Conservation (phyloP, 495 filamentous ascomycete genomes). For the Antarctomyces pellizariae region DNA sequence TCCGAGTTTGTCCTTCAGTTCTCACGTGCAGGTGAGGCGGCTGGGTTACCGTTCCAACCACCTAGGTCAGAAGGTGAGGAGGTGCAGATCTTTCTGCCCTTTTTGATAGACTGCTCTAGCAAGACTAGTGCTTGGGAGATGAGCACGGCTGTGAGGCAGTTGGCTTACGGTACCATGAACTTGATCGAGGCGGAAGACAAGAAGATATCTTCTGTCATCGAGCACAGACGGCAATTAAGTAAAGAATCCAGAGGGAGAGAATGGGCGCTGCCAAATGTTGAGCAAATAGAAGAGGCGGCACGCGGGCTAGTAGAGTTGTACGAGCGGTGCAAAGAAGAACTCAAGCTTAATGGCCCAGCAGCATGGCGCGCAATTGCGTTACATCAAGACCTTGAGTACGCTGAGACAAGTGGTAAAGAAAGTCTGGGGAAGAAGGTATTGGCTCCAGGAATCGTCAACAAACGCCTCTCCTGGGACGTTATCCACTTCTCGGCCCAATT, state of each 20-base stretch:
- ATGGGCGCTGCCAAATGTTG: conserved; percentile 8
- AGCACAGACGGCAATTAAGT: conserved; percentile 23
- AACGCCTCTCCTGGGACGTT: conserved; percentile 27
- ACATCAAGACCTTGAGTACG: conserved; percentile 20
- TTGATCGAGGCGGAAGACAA: conserved; percentile 10
- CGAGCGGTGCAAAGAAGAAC: conserved; percentile 1
- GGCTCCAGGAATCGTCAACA: conserved; percentile 7
- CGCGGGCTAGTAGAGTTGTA: conserved; percentile 4
- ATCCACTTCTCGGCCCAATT: conserved; percentile 40
- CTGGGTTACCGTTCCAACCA: conserved; percentile 17
- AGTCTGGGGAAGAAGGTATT: too few species aligned
- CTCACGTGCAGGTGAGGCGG: too few species aligned
- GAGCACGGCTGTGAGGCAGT: conserved; percentile 24
- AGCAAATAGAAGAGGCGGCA: conserved; percentile 10
- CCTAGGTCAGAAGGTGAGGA: conserved; percentile 6
- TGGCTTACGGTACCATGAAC: conserved; percentile 37
- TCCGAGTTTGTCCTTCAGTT: conserved; percentile 24
- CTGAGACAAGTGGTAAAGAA: too few species aligned
- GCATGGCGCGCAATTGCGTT: conserved; percentile 19
- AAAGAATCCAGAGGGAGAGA: conserved; percentile 13
- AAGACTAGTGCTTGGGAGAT: conserved; percentile 40
- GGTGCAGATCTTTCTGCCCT: conserved; percentile 30
- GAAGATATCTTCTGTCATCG: conserved; percentile 14
- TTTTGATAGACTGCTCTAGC: conserved; percentile 31
- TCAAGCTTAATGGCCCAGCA: conserved; percentile 2